A percentile compares a stretch with the other conserved stretches of the same genome.
Evolutionary conservation across 176 grass and related monocot genomes (phyloP).

Genomic region (Oryza rufipogon): DNA sequence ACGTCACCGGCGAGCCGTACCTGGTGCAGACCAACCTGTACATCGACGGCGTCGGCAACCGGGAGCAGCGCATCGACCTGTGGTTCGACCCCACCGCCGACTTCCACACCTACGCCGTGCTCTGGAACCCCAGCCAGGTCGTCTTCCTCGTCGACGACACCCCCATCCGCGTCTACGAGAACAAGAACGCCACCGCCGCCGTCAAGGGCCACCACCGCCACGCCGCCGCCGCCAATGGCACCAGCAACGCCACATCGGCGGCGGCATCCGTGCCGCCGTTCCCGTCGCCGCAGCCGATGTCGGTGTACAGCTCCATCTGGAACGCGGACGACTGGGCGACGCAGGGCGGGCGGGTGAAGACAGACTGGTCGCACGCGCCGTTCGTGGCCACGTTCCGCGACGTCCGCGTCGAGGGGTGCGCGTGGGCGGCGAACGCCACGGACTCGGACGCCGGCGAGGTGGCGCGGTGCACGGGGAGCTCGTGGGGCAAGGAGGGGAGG

Average conservation of each 20-base stretch:
- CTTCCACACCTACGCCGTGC: conserved; percentile 91
- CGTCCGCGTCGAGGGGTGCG: conserved; percentile 79
- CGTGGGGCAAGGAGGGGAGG: conserved; percentile 77
- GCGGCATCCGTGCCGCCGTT: conserved; percentile 8
- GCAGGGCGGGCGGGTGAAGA: conserved; percentile 92
- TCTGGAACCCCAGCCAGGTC: conserved; percentile 97
- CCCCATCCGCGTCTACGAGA: conserved; percentile 84
- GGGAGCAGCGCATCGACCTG: conserved; percentile 97
- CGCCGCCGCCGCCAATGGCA: background rate
- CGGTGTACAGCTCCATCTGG: conserved; percentile 97
- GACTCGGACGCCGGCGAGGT: conserved; percentile 56
- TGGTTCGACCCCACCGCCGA: conserved; percentile 97
- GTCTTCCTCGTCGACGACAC: conserved; percentile 95
- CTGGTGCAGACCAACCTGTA: conserved; percentile 97
- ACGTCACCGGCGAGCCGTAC: conserved; percentile 85
- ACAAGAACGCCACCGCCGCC: conserved; percentile 20
- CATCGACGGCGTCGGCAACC: conserved; percentile 86
- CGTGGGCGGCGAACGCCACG: conserved; percentile 46
- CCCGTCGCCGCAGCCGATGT: conserved; percentile 81
- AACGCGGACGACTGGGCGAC: conserved; percentile 99
- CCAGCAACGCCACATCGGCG: background rate
- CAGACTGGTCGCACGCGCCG: conserved; percentile 95
- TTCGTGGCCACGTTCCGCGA: conserved; percentile 76
- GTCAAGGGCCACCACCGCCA: conserved; percentile 32
- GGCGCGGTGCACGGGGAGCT: conserved; percentile 61